A percentile compares a stretch with the other conserved stretches of the same genome.
phyloP scores from a whole-genome alignment of 768 basidiomycete genomes.

The Leccinum disarticulatum region DNA sequence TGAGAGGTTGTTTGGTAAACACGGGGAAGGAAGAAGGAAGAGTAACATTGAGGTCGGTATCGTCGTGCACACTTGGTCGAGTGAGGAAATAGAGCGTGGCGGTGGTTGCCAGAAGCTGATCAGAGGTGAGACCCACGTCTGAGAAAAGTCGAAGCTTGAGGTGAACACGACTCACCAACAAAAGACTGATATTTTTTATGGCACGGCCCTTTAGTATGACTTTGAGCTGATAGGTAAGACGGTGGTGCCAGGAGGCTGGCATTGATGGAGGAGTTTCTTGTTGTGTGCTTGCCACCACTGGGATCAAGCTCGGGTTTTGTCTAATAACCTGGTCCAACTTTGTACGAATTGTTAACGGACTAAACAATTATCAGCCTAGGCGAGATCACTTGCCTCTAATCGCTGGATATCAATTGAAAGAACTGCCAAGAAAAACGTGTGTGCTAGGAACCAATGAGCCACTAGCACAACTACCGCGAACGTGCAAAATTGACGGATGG shows the following conservation, averaged over 20 bases:
- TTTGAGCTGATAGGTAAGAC: constrained; percentile 29
- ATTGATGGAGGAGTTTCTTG: constrained; percentile 23
- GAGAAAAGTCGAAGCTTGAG: background rate
- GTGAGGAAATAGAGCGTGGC: constrained; percentile 75
- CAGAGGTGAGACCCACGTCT: constrained; percentile 5
- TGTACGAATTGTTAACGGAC: constrained; percentile 13
- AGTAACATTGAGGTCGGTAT: constrained; percentile 21
- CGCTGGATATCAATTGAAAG: constrained; percentile 95
- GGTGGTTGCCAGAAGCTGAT: constrained; percentile 74
- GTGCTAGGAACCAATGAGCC: constrained; percentile 96
- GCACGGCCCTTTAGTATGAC: constrained; percentile 63
- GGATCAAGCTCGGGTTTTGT: constrained; percentile 60
- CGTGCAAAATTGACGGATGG: constrained; percentile 88
- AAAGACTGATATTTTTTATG: constrained; percentile 74
- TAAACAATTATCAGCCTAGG: background rate
- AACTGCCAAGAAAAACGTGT: constrained; percentile 94
- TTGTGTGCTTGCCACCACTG: constrained; percentile 35
- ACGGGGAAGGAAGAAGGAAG: constrained; percentile 31
- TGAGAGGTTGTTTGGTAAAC: constrained; percentile 31
- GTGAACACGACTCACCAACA: constrained; percentile 55
- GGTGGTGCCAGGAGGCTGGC: constrained; percentile 35
- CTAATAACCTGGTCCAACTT: constrained; percentile 85
- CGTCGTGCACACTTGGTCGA: constrained; percentile 42
- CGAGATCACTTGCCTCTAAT: constrained; percentile 59
- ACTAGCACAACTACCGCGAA: constrained; percentile 94